Evolutionary conservation across 495 filamentous ascomycete genomes (phyloP), one percentile per base, ranked within the genome.

Genomic region (Coniosporium apollinis): DNA sequence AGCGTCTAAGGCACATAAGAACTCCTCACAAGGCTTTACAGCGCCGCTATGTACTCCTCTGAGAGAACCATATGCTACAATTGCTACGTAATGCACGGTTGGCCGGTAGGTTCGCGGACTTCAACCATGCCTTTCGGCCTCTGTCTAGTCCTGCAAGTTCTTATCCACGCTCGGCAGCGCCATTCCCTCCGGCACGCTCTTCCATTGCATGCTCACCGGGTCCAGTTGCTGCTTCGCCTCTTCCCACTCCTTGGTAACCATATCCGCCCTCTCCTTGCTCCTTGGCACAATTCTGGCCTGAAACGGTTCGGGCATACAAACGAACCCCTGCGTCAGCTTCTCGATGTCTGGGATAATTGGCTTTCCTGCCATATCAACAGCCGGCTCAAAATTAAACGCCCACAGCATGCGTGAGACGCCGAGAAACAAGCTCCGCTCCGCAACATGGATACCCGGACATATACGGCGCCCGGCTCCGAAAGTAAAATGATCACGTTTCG

Each of bases 271-370:
- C 35, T 41, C 45, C 36, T 51, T 44, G 3, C 38, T 44, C 17
- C 59, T 46, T 0, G 55, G 54, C 13, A 41, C 57, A 31, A 62
- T 60, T 1, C 30, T 45, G n/a, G 48, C 54, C 6, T 31, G 38
- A 38, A 43, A 63, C 39, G 53, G 50, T 41, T 54, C 52, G 0
- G 60, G 59, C 56, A 58, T 56, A 41, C 57, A 60, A 0, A 62
- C 57, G 14, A 63, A 59, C 0, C 56, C 59, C 47, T 62, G 57
- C 0, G 59, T 59, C 10, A 61, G 45, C 35, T 49, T 54, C 18
- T 62, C 54, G 28, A 42, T 49, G 28, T 62, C 59, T 1, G 59
- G 60, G 1, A 59, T 30, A 24, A 64, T 55, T 8, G 43, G 34
- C 35, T 49, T 47, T 9, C 60, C 59, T 0, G 47, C 17, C n/a